Evolutionary conservation across 202 grass and related monocot species (phyloP), one percentile per base, ranked within the genome.

Genomic region (Zoysia matrella): DNA sequence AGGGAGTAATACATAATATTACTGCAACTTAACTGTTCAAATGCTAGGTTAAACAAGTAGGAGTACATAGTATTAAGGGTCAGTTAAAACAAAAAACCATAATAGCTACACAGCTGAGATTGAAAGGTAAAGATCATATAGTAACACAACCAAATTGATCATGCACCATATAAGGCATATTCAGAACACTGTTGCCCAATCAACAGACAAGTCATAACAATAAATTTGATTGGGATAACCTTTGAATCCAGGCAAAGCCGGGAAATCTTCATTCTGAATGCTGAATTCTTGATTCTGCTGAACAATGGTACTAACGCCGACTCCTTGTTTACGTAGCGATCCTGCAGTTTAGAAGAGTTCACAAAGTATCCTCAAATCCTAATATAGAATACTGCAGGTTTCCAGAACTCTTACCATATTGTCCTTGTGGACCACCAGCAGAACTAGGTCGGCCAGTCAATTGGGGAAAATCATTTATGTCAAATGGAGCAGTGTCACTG

Each of bases 211-310:
- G 69, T 86, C 69, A 39, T 78, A 69, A 53, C 82, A 82, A 78
- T 65, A 91, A 91, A 52, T 78, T 79, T 68, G 80, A 79, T 60
- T 74, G 46, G 60, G 83, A 83, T 52, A 83, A 98, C 96, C 96
- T 98, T 98, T 98, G 71, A 85, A 95, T 87, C 92, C 96, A 66
- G 96, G 96, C 76, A 98, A 95, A 87, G 96, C 92, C 9, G 96
- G 95, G 65, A 98, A 98, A 86, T 98, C 92, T 88, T 98, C 96
- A 81, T 93, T 98, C 77, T 98, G 96, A 82, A 98, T 95, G 83
- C 92, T 95, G 79, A 98, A 98, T 86, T 98, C 96, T 80, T 98
- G 96, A 83, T 85, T 98, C 85, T 98, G 96, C 79, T 98, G 96
- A 49, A 95, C 92, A 80, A 98, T 95, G 68, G 83, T 69, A 30